Base-by-base conservation (phyloP, 163 green algal species). In the Chloroidium sp. region DNA sequence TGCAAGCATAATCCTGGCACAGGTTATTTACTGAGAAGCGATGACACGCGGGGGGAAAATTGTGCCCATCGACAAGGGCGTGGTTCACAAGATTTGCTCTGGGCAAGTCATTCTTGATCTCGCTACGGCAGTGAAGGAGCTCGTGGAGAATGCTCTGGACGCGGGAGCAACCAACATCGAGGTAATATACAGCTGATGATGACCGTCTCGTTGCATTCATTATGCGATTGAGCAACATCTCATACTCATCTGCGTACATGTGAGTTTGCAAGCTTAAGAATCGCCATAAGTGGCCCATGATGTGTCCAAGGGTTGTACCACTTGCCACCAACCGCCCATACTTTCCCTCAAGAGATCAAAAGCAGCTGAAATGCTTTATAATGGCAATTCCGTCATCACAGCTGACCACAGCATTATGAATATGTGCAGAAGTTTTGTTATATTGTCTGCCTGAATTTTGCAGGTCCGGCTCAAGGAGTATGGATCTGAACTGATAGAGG, bases 61-160 rank as follows among this genome's bases (percentile, higher is more conserved):
- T 77, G 86, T 89, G 75, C 64, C 88, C 1, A 95, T 96, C 59
- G 86, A 90, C 58, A 86, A 85, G 3, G 74, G 78, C 0, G 86
- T 84, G 0, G 89, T 95, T 1, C 93, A 97, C 78, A 86, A 90
- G 36, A 96, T 97, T 57, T 96, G 91, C 77, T 93, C 89, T 0
- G 92, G 92, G 76, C 92, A 97, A 76, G 96, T 99, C 36, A 93
- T 99, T n/a, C 77, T 98, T 2, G 94, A 98, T 82, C 82, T 98
- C 58, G 86, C 92, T 8, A 94, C 90, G 2, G 93, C 93, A 0
- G 93, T 97, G 0, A 97, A 98, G 81, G 96, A 99, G 85, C 89
- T 99, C 2, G 85, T 99, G 14, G 96, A 99, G 76, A 99, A 99
- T 82, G 89, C 92, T 12, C 79, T 99, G 59, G 96, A 99, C 81